phyloP scores from a whole-genome alignment of 73 alveolate species.

The Paramecium octaurelia region DNA sequence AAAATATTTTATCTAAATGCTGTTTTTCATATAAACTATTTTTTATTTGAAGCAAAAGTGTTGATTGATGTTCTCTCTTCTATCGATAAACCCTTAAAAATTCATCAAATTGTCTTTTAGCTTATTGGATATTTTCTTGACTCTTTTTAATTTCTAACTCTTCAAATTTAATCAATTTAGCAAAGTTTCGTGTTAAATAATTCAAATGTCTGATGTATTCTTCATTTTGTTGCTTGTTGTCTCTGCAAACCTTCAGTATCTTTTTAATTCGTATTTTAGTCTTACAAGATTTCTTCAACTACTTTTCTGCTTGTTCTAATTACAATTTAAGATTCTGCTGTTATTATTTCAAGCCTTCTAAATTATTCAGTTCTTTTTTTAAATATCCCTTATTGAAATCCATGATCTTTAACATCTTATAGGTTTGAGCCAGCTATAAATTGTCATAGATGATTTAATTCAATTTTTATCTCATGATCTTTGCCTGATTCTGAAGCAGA shows the following conservation, averaged over 20 bases:
- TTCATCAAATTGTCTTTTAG: background rate
- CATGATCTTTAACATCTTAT: slow-evolving; percentile 23
- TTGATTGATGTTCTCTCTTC: background rate
- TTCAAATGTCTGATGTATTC: slow-evolving; percentile 70
- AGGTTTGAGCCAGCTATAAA: background rate
- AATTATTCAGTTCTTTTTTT: slow-evolving; percentile 6
- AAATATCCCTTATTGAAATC: slow-evolving; percentile 43
- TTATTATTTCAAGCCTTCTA: background rate
- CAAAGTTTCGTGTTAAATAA: slow-evolving; percentile 57
- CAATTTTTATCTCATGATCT: slow-evolving; percentile 6
- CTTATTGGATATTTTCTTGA: background rate
- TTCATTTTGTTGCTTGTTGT: slow-evolving; percentile 71
- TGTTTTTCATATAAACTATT: background rate
- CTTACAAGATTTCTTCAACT: slow-evolving; percentile 56
- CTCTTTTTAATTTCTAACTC: slow-evolving; percentile 38
- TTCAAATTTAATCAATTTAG: slow-evolving; percentile 64
- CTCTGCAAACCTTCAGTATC: slow-evolving; percentile 64
- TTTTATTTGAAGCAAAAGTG: background rate
- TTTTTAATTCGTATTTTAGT: slow-evolving; percentile 59
- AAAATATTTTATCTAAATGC: background rate
- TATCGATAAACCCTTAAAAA: background rate
- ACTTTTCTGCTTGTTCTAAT: slow-evolving; percentile 61
- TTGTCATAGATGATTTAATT: slow-evolving; percentile 24
- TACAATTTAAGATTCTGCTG: background rate
- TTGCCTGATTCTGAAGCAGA: background rate